These are phyloP conservation scores for Tylopilus sp. DNA, from an alignment of 768 basidiomycete species.

Conservation along the genomic window DNA sequence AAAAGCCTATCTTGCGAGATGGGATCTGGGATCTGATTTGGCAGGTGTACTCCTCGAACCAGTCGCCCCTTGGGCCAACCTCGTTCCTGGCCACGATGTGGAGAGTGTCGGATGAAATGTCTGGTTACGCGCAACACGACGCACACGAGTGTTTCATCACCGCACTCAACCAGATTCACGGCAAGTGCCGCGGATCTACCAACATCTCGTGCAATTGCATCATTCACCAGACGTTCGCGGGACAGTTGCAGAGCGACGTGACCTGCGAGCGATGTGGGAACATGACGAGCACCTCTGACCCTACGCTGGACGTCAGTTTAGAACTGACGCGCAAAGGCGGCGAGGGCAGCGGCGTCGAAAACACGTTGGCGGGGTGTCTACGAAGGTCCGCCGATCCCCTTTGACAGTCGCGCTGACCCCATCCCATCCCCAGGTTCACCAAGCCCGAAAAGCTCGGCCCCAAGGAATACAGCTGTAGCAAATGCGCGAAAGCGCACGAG, in stretches of 20 bases:
- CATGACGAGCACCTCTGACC: conserved; percentile 76
- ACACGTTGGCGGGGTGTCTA: conserved; percentile 74
- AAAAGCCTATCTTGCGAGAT: neutral
- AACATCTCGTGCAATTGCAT: conserved; percentile 85
- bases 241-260: conserved; percentile 84
- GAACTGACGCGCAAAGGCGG: conserved; percentile 63
- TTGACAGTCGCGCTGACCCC: neutral
- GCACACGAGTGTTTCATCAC: conserved; percentile 87
- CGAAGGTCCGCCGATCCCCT: conserved; percentile 46
- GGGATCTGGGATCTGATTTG: neutral
- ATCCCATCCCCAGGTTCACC: conserved; percentile 57
- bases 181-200: conserved; percentile 68
- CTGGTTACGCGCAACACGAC: conserved; percentile 93
- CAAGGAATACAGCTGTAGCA: conserved; percentile 81
- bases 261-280: conserved; percentile 83
- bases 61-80: conserved; percentile 72
- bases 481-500: conserved; percentile 75
- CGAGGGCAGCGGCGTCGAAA: conserved; percentile 45
- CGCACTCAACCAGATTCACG: conserved; percentile 84
- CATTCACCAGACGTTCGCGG: conserved; percentile 87
- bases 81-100: conserved; percentile 83
- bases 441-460: conserved; percentile 78
- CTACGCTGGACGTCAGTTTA: conserved; percentile 87
- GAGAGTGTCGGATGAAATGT: conserved; percentile 72
- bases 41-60: conserved; percentile 56